Percentiles rank a stretch among this genome's conserved stretches.
These are phyloP conservation scores for Sclerotinia trifoliorum DNA, from an alignment of 2,329 filamentous ascomycete genomes.

Conservation along the genomic window DNA sequence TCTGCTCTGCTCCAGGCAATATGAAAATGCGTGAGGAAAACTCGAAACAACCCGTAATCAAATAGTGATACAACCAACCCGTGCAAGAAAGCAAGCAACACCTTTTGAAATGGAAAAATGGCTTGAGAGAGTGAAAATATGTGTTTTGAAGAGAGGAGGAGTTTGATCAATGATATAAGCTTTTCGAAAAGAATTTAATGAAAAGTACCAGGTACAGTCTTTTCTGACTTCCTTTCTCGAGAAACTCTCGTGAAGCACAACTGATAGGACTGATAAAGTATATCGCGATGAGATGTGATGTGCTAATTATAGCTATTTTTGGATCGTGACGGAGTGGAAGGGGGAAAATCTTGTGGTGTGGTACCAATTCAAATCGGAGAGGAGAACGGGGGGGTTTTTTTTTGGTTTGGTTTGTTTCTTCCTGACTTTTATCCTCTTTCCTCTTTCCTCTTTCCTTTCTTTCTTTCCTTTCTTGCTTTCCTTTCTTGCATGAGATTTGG, in stretches of 20 bases:
- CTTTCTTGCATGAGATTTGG: background rate
- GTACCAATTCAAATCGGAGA: background rate
- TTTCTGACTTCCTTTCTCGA: background rate
- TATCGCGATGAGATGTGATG: slow-evolving; percentile 14
- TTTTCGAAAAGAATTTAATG: background rate
- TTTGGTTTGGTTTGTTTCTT: background rate
- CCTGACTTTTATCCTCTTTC: background rate
- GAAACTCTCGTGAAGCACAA: slow-evolving; percentile 1
- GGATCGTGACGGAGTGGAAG: slow-evolving; percentile 10
- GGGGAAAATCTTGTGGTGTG: slow-evolving; percentile 8
- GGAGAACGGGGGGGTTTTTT: background rate
- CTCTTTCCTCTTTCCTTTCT: background rate
- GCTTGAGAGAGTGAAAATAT: background rate
- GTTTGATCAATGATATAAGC: slow-evolving; percentile 9
- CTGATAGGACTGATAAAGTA: slow-evolving; percentile 22
- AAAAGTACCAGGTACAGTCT: background rate
- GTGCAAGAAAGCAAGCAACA: background rate
- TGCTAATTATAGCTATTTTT: slow-evolving; percentile 23
- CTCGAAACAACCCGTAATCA: slow-evolving; percentile 9
- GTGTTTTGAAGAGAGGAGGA: background rate
- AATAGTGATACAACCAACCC: slow-evolving; percentile 12
- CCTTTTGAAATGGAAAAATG: background rate
- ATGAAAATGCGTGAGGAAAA: slow-evolving; percentile 1
- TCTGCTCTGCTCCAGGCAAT: slow-evolving; percentile 14
- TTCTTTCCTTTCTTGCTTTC: too few relatives aligned